Conservation (phyloP, 2,329 filamentous ascomycete species). For the Fusarium concolor region DNA sequence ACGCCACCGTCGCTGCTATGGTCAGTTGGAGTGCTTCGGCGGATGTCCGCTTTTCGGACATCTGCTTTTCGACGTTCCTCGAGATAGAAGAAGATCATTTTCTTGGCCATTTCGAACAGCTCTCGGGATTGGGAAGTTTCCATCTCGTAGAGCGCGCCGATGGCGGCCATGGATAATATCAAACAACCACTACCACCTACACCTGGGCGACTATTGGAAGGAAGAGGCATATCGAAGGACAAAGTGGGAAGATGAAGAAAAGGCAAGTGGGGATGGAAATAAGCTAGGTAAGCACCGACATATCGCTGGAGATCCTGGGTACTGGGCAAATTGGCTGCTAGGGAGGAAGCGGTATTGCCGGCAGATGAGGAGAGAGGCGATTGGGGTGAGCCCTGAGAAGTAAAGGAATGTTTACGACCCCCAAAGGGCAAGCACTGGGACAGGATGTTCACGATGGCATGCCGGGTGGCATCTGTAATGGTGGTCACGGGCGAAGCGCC, state of each 20-base stretch:
- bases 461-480: constrained; percentile 73
- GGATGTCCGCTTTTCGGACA: constrained; percentile 72
- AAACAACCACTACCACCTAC: constrained; percentile 86
- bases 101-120: constrained; percentile 92
- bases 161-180: constrained; percentile 84
- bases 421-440: constrained; percentile 67
- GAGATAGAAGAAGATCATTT: constrained; percentile 92
- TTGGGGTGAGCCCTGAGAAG: constrained; percentile 65
- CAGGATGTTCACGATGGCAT: constrained; percentile 69
- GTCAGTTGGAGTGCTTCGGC: constrained; percentile 63
- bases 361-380: constrained; percentile 63
- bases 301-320: constrained; percentile 90
- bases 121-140: constrained; percentile 84
- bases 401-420: constrained; percentile 73
- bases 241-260: constrained; percentile 93
- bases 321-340: constrained; percentile 75
- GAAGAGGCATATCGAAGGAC: constrained; percentile 84
- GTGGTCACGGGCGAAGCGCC: constrained; percentile 70
- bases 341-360: constrained; percentile 62
- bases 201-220: constrained; percentile 70
- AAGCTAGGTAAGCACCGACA: constrained; percentile 88
- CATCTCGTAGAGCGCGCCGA: constrained; percentile 86
- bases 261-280: constrained; percentile 94
- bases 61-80: constrained; percentile 91
- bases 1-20: constrained; percentile 69